Percentiles rank a stretch among this genome's conserved stretches.
These are phyloP conservation scores for Candida coleopterorum DNA, from an alignment of 805 yeast genomes.

Conservation along the genomic window DNA sequence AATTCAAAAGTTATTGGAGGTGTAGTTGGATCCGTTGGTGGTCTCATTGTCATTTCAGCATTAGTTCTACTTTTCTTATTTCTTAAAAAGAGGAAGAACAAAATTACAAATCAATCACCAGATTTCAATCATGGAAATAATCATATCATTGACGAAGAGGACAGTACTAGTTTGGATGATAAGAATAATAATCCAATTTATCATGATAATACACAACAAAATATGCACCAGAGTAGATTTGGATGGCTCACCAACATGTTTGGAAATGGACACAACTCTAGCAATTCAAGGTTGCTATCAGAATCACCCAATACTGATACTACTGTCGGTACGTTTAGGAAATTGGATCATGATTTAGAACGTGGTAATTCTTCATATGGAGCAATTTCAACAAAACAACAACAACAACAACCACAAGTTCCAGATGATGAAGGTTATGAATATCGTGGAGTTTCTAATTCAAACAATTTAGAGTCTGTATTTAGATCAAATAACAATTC, in stretches of 20 bases:
- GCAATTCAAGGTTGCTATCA: neutral
- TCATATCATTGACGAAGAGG: constrained; percentile 13
- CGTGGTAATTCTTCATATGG: constrained; percentile 17
- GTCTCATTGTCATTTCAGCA: constrained; percentile 36
- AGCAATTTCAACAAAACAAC: constrained; percentile 7
- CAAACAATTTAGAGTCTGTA: constrained; percentile 38
- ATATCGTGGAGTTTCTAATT: constrained; percentile 41
- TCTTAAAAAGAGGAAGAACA: constrained; percentile 25
- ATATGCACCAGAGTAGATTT: constrained; percentile 5
- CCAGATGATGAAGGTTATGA: constrained; percentile 28
- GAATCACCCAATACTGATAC: constrained; percentile 3
- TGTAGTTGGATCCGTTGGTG: constrained; percentile 44
- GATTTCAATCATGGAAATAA: constrained; percentile 33
- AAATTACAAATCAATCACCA: constrained; percentile 38
- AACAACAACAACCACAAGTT: too few relatives aligned
- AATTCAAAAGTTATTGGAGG: constrained; percentile 41
- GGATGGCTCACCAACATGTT: constrained; percentile 8
- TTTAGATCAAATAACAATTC: constrained; percentile 20
- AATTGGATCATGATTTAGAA: constrained; percentile 22
- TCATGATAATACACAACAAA: constrained; percentile 7
- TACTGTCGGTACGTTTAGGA: constrained; percentile 2
- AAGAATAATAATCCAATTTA: constrained; percentile 6
- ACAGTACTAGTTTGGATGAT: constrained; percentile 7
- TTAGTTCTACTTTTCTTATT: constrained; percentile 32
- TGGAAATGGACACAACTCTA: constrained; percentile 1